Base-by-base conservation (phyloP, 1,284 basidiomycete genomes). In the Paramarasmius palmivorus region DNA sequence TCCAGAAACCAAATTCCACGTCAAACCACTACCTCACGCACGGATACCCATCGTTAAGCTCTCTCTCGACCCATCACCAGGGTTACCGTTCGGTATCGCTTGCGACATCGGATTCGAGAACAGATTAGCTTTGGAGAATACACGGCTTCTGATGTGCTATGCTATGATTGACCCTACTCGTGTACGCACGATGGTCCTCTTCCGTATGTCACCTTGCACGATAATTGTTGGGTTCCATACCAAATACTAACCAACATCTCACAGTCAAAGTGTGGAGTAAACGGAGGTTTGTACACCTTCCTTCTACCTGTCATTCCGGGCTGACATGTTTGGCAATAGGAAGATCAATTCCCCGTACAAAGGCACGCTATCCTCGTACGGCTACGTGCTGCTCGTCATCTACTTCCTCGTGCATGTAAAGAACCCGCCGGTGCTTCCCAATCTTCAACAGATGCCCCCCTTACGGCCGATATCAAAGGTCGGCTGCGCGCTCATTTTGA, bases 31-130 rank as follows among this genome's bases (percentile, higher is more conserved):
- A 35, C 95, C 96, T 4, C 92, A 96, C 73, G 96, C 96, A 15
- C 88, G 96, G 62, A 98, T 99, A 77, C 96, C 96, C 22, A 99
- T 99, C 70, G 94, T 99, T 68, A 99, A 99, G 76, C 82, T 99
- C 54, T 94, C 90, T 39, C 83, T 98, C 50, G 88, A 95, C 62
- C 91, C 95, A 15, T 95, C 93, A 0, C 86, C 88, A 14, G 93
- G 93, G 2, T 76, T 97, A 7, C 95, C 93, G 2, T 86, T 88
- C 46, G 93, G 92, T 64, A 92, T 99, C 62, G 90, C 95, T 17
- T 98, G 96, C 70, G 96, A 99, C 72, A 99, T 99, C 63, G 96
- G 96, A 25, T 98, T 99, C 62, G 96, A 98, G 76, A 98, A 98
- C 73, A 83, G 95, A 62, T 78, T 99, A 44, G 96, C 96, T 17